Evolutionary conservation across 208 protist genomes (phyloP), one percentile per base, ranked within the genome.

Genomic region (Acanthamoeba castellanii): DNA sequence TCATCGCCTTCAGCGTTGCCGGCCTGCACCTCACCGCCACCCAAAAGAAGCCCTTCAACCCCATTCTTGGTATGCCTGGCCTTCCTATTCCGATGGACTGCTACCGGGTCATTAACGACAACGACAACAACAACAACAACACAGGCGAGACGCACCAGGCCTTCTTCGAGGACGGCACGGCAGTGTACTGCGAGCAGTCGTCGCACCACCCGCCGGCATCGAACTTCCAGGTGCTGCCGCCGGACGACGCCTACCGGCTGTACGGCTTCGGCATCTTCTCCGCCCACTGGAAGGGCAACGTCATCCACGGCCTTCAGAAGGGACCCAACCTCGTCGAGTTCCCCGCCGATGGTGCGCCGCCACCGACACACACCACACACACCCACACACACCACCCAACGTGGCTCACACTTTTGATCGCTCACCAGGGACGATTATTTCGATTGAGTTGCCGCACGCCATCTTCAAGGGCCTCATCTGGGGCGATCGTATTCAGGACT

Each of bases 11-110:
- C 55, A 37, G 34, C 25, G 81, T 97, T 32, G 84, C 94, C 20
- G 96, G 96, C 20, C 47, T 96, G 13, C 87, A 95, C 68, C 55
- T 95, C 9, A 95, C 96, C n/a, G 61, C 34, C 11, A 96, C 87
- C 0, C 70, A 94, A 16, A 30, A 82, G 6, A 97, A 97, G 92
- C 96, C 96, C 82, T 97, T 97, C 37, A 97, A 97, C 74, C 96
- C 96, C 47, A 95, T 95, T 66, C 59, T 95, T 16, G 76, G 76
- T 84, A 84, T 22, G 52, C 16, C 16, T 7, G 52, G 7, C 52
- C 7, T 57, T n/a, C n/a, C n/a, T n/a, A n/a, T n/a, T n/a, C n/a
- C n/a, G n/a, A n/a, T n/a, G n/a, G n/a, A n/a, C n/a, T n/a, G n/a
- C n/a, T n/a, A n/a, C n/a, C n/a, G n/a, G n/a, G n/a, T n/a, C n/a